Conservation (phyloP, 2,329 filamentous ascomycete species). For the Knufia petricola region DNA sequence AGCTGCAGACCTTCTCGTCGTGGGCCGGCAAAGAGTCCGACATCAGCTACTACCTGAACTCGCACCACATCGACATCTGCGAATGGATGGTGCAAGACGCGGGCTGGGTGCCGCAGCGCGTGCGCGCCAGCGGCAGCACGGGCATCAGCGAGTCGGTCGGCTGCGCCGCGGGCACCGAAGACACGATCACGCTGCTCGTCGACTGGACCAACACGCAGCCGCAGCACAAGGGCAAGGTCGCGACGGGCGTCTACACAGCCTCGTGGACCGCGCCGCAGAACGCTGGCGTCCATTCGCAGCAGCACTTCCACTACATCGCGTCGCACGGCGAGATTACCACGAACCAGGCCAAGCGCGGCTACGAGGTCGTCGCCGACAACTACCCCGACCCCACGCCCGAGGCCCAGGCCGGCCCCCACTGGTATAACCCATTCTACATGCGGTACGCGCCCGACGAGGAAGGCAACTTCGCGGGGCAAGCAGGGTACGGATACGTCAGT, state of each 20-base stretch:
- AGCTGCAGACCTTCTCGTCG: constrained; percentile 87
- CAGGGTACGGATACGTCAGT: constrained; percentile 84
- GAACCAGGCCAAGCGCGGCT: constrained; percentile 88
- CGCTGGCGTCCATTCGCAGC: constrained; percentile 90
- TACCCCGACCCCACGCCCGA: constrained; percentile 44
- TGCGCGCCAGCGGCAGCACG: constrained; percentile 66
- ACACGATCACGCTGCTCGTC: constrained; percentile 84
- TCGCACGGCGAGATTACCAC: constrained; percentile 75
- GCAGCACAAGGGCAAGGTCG: constrained; percentile 44
- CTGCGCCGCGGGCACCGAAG: constrained; percentile 72
- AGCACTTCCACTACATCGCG: constrained; percentile 93
- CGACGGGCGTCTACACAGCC: constrained; percentile 83
- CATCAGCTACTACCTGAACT: constrained; percentile 94
- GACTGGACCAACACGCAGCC: constrained; percentile 63
- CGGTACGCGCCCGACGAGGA: constrained; percentile 88
- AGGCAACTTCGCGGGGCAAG: constrained; percentile 85
- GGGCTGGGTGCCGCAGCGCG: constrained; percentile 65
- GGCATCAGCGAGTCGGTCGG: constrained; percentile 71
- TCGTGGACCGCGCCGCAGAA: constrained; percentile 90
- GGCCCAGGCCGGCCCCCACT: constrained; percentile 45
- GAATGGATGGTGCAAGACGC: constrained; percentile 85
- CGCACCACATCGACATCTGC: constrained; percentile 85
- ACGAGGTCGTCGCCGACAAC: constrained; percentile 83
- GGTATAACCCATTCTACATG: constrained; percentile 96
- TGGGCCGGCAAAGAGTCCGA: constrained; percentile 89